Evolutionary conservation across 75 land plant species (phyloP), one percentile per base, ranked within the genome.

Genomic region (Azolla pinnata): DNA sequence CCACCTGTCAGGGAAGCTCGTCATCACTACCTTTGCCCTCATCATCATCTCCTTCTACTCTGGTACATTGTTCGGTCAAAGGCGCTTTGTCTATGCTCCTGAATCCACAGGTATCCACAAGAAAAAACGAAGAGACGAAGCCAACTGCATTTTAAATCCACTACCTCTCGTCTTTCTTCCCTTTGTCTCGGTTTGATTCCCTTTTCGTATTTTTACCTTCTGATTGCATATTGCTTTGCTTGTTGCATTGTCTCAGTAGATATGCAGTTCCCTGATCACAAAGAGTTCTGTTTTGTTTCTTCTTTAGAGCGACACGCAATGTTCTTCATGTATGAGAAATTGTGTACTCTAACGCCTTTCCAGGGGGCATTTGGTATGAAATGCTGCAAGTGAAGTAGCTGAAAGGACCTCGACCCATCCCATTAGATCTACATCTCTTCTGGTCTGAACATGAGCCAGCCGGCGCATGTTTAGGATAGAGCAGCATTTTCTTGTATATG

Each of bases 1-100:
- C 54, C 54, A 4, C 24, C 29, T 29, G 5, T 50, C 81, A 2
- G 70, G 74, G 30, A 69, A 68, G 67, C 38, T 73, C 55, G 59
- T 75, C 26, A 29, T 84, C 59, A 48, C 61, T 4, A 65, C 60
- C 9, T 65, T 81, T 27, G 35, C 76, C 0, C 21, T 84, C n/a
- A 72, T 81, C 72, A 54, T 73, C 7, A 78, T 65, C 7, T 75
- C 84, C 24, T 84, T 84, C 74, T 84, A 81, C 64, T 29, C 62
- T 14, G 88, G 88, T 7, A 81, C 79, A 17, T 75, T 84, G 33
- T 81, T 78, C 64, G 81, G 81, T 31, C 50, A 27, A 24, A 23
- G 54, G 54, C 54, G 54, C 54, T 29, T 52, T 3, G 54, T 52
- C 2, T 52, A 52, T 14, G 27, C 29, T 1, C 54, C 29, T 18